Percentiles rank a stretch among this genome's conserved stretches.
Evolutionary conservation across 1,139 yeast genomes (phyloP).

Genomic region (Tardiomyces digboiensis): DNA sequence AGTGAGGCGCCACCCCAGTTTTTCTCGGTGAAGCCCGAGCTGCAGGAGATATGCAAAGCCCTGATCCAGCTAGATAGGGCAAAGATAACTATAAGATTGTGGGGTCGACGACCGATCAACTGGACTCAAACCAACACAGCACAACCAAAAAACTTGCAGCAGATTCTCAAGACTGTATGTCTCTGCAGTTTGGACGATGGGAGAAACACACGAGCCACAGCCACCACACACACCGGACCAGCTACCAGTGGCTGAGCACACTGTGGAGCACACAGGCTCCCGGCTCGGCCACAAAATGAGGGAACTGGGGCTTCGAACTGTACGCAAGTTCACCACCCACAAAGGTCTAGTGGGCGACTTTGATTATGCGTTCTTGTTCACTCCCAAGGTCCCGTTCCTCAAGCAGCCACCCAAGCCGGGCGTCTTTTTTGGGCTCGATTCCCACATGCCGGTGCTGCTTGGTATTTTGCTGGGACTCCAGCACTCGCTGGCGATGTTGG

Average conservation of each 20-base stretch:
- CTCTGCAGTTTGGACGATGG: neutral
- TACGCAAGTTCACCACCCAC: conserved; percentile 34
- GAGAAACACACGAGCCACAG: neutral
- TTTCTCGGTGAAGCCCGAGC: neutral
- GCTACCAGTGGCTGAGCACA: conserved; percentile 1
- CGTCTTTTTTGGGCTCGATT: conserved; percentile 74
- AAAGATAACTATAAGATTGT: no score
- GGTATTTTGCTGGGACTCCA: conserved; percentile 77
- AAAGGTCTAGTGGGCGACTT: conserved; percentile 80
- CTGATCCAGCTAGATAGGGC: no score
- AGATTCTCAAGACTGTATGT: neutral
- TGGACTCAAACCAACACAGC: no score
- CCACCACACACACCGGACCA: neutral
- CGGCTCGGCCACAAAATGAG: neutral
- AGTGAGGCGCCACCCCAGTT: neutral
- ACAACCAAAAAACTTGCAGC: neutral
- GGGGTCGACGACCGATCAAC: no score
- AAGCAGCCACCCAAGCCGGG: conserved; percentile 36
- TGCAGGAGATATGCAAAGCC: no score
- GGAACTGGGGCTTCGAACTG: neutral
- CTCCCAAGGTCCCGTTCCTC: conserved; percentile 66
- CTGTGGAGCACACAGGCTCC: neutral
- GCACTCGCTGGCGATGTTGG: conserved; percentile 83
- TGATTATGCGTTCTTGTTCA: conserved; percentile 67
- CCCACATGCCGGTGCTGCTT: conserved; percentile 67